Evolutionary conservation across 2,329 filamentous ascomycete genomes (phyloP), one percentile per base, ranked within the genome.

Genomic region (Claviceps purpurea): DNA sequence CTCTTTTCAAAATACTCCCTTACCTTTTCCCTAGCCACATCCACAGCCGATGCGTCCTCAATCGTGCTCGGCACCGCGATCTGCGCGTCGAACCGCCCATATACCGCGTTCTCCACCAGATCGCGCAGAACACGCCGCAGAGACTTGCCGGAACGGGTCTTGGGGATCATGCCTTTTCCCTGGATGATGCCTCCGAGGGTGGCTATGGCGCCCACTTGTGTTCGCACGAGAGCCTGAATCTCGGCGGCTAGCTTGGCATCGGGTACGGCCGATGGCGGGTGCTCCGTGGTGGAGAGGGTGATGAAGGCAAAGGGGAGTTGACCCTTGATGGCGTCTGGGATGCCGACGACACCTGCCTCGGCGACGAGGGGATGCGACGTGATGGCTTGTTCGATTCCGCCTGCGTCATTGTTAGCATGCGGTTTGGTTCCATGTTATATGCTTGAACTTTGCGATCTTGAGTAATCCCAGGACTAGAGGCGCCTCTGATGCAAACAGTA

Each of bases 241-340:
- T 90, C 86, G n/a, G 60, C 56, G 16, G 66, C 64, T 6, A 81
- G 61, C 45, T 68, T 52, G 2, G 63, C 56, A 37, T 74, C 70
- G 0, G 76, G 75, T 3, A 77, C 65, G 10, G 77, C 78, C 8
- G 73, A 75, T 2, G 65, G 58, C 4, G 72, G 77, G 64, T 78
- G 75, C 4, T 73, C 64, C 13, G 73, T 59, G 1, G 64, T 62
- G 2, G 69, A 70, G 18, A 76, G 68, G 0, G 76, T 84, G 59
- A 95, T 75, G 64, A 96, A 95, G 10, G 89, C 90, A 62, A 97
- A 95, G 0, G 91, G 90, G 5, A 95, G 77, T 60, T 95, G 89
- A 18, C 90, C 91, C 65, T 97, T 97, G 44, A 95, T 73, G 0
- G 80, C 68, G 62, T 96, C 90, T 0, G 90, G 89, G 52, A 95